phyloP scores from a whole-genome alignment of 768 basidiomycete species.

The Russula dissimulans region DNA sequence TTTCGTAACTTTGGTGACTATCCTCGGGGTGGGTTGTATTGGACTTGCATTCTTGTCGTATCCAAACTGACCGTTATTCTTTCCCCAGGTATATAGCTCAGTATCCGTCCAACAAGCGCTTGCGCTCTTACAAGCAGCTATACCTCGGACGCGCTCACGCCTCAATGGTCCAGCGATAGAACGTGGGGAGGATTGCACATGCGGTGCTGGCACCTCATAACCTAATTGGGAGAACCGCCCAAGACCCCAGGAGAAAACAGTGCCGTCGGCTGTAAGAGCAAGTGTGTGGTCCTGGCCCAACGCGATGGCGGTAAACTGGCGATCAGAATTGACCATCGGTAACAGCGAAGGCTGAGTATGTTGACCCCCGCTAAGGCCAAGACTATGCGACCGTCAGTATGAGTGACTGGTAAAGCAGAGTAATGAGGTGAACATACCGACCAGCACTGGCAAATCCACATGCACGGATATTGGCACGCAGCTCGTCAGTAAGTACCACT shows the following conservation, averaged over 20 bases:
- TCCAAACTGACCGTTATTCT: constrained; percentile 87
- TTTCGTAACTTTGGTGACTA: constrained; percentile 67
- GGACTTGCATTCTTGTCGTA: constrained; percentile 71
- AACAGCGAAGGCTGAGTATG: constrained; percentile 73
- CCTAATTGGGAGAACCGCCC: constrained; percentile 88
- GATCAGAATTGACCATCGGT: constrained; percentile 40
- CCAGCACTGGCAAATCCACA: constrained; percentile 90
- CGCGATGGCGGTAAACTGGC: constrained; percentile 57
- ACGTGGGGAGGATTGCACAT: constrained; percentile 61
- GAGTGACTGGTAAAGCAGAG: neutral
- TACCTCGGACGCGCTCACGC: constrained; percentile 69
- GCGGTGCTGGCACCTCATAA: constrained; percentile 60
- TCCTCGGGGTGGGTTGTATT: constrained; percentile 66
- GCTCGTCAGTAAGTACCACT: constrained; percentile 66
- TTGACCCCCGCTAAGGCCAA: constrained; percentile 49
- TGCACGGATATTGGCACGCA: constrained; percentile 60
- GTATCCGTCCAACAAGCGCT: constrained; percentile 80
- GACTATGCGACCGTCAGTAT: constrained; percentile 30
- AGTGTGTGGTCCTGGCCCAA: constrained; percentile 94
- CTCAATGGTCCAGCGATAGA: constrained; percentile 66
- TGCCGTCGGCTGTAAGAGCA: constrained; percentile 68
- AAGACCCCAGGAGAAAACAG: constrained; percentile 84
- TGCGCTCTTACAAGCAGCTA: constrained; percentile 80
- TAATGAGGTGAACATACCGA: constrained; percentile 39
- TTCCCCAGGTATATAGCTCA: constrained; percentile 84